phyloP scores from a whole-genome alignment of 768 basidiomycete genomes.

The Ramaria sp. region DNA sequence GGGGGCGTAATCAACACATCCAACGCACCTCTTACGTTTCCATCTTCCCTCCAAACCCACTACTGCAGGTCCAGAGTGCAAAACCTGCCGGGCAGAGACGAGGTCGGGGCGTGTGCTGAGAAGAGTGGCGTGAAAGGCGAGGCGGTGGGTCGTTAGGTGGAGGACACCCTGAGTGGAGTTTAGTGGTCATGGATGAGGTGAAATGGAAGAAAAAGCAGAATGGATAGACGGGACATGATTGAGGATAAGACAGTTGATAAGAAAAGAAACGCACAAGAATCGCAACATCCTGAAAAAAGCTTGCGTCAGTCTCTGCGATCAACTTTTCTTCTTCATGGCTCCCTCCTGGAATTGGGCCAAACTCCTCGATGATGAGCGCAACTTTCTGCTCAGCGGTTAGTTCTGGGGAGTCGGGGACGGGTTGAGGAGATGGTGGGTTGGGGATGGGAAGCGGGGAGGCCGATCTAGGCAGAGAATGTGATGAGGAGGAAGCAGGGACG shows the following conservation, averaged over 20 bases:
- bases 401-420: too few relatives aligned
- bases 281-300: constrained; percentile 35
- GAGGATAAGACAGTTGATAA: constrained; percentile 14
- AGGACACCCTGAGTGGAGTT: constrained; percentile 45
- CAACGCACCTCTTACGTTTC: constrained; percentile 27
- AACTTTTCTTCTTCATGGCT: constrained; percentile 33
- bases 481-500: too few relatives aligned
- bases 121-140: constrained; percentile 55
- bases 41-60: constrained; percentile 16
- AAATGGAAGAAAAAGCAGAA: constrained; percentile 1
- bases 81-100: constrained; percentile 21
- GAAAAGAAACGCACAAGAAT: constrained; percentile 39
- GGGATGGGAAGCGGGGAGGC: too few relatives aligned
- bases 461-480: too few relatives aligned
- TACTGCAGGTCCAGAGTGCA: constrained; percentile 42
- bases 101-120: constrained; percentile 29
- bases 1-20: too few relatives aligned
- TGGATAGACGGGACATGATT: constrained; percentile 5
- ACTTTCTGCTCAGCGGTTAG: constrained; percentile 39
- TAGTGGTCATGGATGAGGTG: too few relatives aligned
- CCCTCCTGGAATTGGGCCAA: constrained; percentile 36
- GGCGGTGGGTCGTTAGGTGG: constrained; percentile 53
- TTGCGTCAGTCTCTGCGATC: constrained; percentile 42
- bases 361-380: constrained; percentile 41
- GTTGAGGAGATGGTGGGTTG: too few relatives aligned